Conservation (phyloP, 2,329 filamentous ascomycete species). For the Fusarium nodosum region DNA sequence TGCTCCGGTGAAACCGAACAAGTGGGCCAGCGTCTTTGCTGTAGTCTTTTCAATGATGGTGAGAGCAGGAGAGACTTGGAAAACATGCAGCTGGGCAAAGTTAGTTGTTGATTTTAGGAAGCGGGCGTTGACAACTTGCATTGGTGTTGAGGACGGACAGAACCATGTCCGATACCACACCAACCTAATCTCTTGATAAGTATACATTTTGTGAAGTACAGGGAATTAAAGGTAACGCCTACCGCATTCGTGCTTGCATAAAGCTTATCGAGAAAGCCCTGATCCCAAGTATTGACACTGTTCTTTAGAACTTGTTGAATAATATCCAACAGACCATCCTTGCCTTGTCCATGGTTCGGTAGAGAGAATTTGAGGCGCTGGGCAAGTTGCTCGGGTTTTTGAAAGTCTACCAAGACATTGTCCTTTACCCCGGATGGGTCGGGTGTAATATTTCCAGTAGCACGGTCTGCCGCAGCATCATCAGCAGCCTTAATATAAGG, state of each 20-base stretch:
- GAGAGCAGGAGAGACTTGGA: slow-evolving; percentile 90
- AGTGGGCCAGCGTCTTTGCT: slow-evolving; percentile 75
- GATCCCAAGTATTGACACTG: slow-evolving; percentile 98
- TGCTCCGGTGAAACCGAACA: slow-evolving; percentile 82
- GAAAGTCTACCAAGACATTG: slow-evolving; percentile 74
- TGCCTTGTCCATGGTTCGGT: slow-evolving; percentile 71
- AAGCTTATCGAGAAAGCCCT: slow-evolving; percentile 95
- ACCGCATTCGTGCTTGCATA: slow-evolving; percentile 91
- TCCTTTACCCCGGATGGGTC: slow-evolving; percentile 57
- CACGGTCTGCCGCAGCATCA: slow-evolving; percentile 66
- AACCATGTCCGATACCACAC: slow-evolving; percentile 86
- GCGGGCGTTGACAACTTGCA: slow-evolving; percentile 58
- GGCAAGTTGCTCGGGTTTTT: slow-evolving; percentile 69
- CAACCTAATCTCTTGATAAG: slow-evolving; percentile 67
- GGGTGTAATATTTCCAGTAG: slow-evolving; percentile 63
- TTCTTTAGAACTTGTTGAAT: slow-evolving; percentile 81
- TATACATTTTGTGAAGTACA: not conserved
- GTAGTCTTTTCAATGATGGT: slow-evolving; percentile 90
- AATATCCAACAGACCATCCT: slow-evolving; percentile 79
- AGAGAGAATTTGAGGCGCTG: slow-evolving; percentile 71
- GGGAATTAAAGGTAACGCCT: slow-evolving; percentile 46
- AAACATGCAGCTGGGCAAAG: slow-evolving; percentile 73
- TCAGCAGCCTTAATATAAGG: slow-evolving; percentile 80
- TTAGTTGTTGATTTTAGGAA: slow-evolving; percentile 17
- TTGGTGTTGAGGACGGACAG: slow-evolving; percentile 93